Evolutionary conservation across 1,284 basidiomycete species (phyloP), one percentile per base, ranked within the genome.

Genomic region (Apiotrichum brassicae): DNA sequence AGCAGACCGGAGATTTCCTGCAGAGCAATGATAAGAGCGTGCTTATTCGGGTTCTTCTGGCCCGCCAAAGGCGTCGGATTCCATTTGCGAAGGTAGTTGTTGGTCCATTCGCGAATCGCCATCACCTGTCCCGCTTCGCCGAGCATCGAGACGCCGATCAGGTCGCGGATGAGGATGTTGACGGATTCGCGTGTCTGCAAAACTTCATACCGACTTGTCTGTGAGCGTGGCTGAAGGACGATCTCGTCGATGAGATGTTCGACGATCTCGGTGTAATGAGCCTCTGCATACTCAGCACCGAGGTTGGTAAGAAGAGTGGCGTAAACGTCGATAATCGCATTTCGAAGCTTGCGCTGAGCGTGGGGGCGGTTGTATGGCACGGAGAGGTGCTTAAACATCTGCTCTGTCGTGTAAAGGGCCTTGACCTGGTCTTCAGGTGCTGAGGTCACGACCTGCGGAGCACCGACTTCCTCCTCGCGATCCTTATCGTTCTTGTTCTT

Each of bases 51-150:
- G 0, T 85, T 80, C 20, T 76, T 76, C 56, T 88, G 83, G 5
- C 88, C 88, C 2, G 90, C 91, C 79, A 95, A 85, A 66, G 94
- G 80, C 1, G 88, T 84, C 0, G 91, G 91, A 32, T 63, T 60
- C 90, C 91, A 98, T 51, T 86, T 81, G 65, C 87, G 89, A 48
- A 97, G 76, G 63, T 91, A 95, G 6, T 79, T 76, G 43, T 78
- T 82, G 0, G 86, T 83, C 41, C 97, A 76, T 58, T 94, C 91
- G 59, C 87, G 84, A 25, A 97, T 87, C 0, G 93, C 94, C 30
- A 79, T 77, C 43, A 97, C 93, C 72, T 97, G 93, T 0, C 86
- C 91, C 59, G 91, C 88, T 65, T 97, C 93, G 49, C 86, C 86
- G 43, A 98, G 75, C 79, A 97, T 84, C 48, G 90, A 77, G 6